Evolutionary conservation across 1,284 basidiomycete species (phyloP).

Genomic region (Porogramme epimiltina): DNA sequence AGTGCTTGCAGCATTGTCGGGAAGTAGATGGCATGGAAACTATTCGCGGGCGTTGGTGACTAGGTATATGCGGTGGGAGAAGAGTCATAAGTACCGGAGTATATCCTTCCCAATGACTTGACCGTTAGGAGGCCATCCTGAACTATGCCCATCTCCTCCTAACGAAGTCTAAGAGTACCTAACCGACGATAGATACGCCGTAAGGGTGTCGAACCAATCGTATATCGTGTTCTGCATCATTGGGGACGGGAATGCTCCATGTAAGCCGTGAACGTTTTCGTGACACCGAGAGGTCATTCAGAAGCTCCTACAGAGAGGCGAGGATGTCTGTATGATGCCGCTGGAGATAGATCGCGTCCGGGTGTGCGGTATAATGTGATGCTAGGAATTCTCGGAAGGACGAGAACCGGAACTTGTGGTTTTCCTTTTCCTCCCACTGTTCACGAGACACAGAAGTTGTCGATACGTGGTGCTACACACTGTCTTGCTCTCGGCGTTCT

Average conservation of each 20-base stretch:
- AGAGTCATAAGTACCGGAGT: constrained; percentile 55
- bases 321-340: constrained; percentile 51
- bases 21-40: constrained; percentile 91
- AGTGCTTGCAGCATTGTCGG: constrained; percentile 86
- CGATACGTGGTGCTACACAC: constrained; percentile 49
- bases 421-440: constrained; percentile 81
- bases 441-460: constrained; percentile 81
- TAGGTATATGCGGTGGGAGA: not conserved
- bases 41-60: constrained; percentile 24
- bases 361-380: constrained; percentile 57
- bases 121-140: constrained; percentile 82
- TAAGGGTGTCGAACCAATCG: constrained; percentile 93
- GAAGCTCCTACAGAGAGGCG: constrained; percentile 40
- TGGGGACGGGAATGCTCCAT: constrained; percentile 90
- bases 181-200: constrained; percentile 84
- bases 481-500: constrained; percentile 27
- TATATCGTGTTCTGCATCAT: constrained; percentile 88
- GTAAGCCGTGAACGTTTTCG: constrained; percentile 73
- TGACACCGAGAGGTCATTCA: constrained; percentile 78
- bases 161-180: constrained; percentile 68
- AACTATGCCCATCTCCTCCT: constrained; percentile 15
- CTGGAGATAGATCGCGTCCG: constrained; percentile 49
- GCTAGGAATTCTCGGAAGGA: constrained; percentile 63
- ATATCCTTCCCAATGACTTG: constrained; percentile 96
- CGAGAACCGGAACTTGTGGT: constrained; percentile 89